Percentiles rank a stretch among this genome's conserved stretches.
These are phyloP conservation scores for Hypoxylon sp. DNA, from an alignment of 2,329 filamentous ascomycete species.

Conservation along the genomic window DNA sequence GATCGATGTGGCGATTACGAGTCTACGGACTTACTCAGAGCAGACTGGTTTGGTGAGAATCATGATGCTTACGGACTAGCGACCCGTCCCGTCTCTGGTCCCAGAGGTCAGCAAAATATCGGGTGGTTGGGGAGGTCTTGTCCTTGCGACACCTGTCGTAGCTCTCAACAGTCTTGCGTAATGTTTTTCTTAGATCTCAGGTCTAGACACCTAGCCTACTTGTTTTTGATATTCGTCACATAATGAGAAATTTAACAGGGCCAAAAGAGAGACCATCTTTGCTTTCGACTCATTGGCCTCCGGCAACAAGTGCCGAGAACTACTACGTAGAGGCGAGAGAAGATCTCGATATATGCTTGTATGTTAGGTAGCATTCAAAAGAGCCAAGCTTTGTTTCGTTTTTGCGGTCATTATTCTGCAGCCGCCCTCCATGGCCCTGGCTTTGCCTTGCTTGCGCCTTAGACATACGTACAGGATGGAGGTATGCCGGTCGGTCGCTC, in stretches of 20 bases:
- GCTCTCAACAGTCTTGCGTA: slow-evolving; percentile 7
- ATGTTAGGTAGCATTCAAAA: slow-evolving; percentile 3
- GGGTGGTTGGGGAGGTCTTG: slow-evolving; percentile 41
- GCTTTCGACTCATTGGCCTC: slow-evolving; percentile 25
- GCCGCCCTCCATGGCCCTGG: slow-evolving; percentile 19
- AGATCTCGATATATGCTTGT: slow-evolving; percentile 2
- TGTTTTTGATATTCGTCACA: slow-evolving; percentile 16
- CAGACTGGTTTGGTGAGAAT: slow-evolving; percentile 20
- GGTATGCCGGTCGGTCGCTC: slow-evolving; percentile 16
- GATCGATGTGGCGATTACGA: slow-evolving; percentile 2
- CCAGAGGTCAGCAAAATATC: slow-evolving; percentile 29
- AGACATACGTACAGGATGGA: slow-evolving; percentile 18
- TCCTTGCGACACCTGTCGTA: slow-evolving; percentile 19
- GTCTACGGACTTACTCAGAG: slow-evolving; percentile 9
- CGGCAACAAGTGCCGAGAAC: slow-evolving; percentile 33
- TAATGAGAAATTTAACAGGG: slow-evolving; percentile 2
- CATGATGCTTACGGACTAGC: slow-evolving; percentile 23
- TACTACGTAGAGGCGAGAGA: slow-evolving; percentile 21
- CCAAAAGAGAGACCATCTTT: neutral
- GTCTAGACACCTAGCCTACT: slow-evolving; percentile 6
- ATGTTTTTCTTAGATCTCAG: slow-evolving; percentile 25
- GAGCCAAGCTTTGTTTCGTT: slow-evolving; percentile 42
- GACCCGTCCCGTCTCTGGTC: slow-evolving; percentile 35
- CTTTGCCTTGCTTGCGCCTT: slow-evolving; percentile 12
- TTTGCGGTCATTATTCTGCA: slow-evolving; percentile 35